Base-by-base conservation (phyloP, 2,329 filamentous ascomycete species). In the Phyllosticta citriasiana region DNA sequence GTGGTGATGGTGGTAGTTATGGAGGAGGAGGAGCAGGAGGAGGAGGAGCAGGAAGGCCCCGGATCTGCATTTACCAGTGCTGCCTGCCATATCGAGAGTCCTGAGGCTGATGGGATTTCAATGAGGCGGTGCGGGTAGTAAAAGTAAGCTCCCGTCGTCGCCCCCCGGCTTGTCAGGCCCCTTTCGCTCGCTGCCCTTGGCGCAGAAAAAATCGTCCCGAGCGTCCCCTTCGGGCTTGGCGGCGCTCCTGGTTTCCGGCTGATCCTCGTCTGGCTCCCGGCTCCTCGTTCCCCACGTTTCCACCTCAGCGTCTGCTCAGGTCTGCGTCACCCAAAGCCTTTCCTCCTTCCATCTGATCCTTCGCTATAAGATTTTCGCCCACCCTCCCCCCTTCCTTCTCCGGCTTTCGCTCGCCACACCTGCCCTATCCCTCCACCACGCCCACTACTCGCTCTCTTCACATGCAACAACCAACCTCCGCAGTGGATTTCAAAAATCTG, bases 401-500 rank as follows among this genome's bases (percentile, higher is more conserved):
- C 68, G 66, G 68, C 67, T 68, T 67, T 70, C 69, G 63, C 68
- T 69, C 66, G 65, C 63, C 64, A 53, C 61, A 61, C 60, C 51
- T 59, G 55, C 60, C 60, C 64, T 27, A 35, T 57, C 33, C 16
- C 57, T 22, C 30, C 19, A 54, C 52, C 53, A 16, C 47, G 26
- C 33, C 47, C 56, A 62, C 30, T 26, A 40, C 50, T 30, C 24
- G 53, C 53, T 54, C 53, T 52, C 19, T 71, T 73, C 72, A 73
- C 72, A 74, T 74, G 73, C 72, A 73, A 73, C 65, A 67, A 65
- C 66, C 69, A 66, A 69, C 66, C 62, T 65, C 68, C 60, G 67
- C 70, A 58, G 65, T 67, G 66, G 71, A 70, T 72, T 72, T 73
- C 64, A 65, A 60, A 64, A 74, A 72, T 71, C 70, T 74, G 64